Percentiles rank a stretch among this genome's conserved stretches.
Conservation (phyloP, 805 yeast species). For the Pichia thaimueangensis region DNA sequence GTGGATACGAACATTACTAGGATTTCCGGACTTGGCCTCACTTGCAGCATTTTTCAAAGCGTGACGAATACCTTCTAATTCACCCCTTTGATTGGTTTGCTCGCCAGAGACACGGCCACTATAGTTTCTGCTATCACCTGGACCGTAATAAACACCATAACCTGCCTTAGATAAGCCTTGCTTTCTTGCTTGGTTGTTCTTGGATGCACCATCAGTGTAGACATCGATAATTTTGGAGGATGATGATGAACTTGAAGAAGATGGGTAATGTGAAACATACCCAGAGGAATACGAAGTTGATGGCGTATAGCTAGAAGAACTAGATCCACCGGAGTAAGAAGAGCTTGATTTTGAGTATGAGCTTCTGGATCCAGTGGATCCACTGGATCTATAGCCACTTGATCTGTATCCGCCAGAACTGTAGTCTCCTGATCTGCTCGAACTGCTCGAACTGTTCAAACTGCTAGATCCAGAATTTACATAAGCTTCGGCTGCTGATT, state of each 20-base stretch:
- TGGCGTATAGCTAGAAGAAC: background rate
- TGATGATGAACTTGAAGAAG: conserved; percentile 6
- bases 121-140: conserved; percentile 44
- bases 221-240: conserved; percentile 25
- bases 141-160: conserved; percentile 69
- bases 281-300: background rate
- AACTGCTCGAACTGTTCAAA: background rate
- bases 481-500: conserved; percentile 44
- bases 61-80: conserved; percentile 55
- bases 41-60: conserved; percentile 42
- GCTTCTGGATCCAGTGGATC: too few relatives aligned
- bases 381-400: too few relatives aligned
- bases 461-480: conserved; percentile 15
- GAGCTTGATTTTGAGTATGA: background rate
- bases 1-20: conserved; percentile 35
- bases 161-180: conserved; percentile 45
- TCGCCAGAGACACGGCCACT: conserved; percentile 44
- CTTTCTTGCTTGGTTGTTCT: conserved; percentile 45
- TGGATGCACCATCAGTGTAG: conserved; percentile 76
- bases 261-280: background rate
- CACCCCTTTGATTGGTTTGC: conserved; percentile 80
- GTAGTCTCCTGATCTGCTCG: background rate
- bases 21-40: conserved; percentile 25
- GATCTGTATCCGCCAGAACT: background rate
- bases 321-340: background rate